A percentile compares a stretch with the other conserved stretches of the same genome.
phyloP scores from a whole-genome alignment of 352 stramenopile genomes.

The Globisporangium heterothallicum region DNA sequence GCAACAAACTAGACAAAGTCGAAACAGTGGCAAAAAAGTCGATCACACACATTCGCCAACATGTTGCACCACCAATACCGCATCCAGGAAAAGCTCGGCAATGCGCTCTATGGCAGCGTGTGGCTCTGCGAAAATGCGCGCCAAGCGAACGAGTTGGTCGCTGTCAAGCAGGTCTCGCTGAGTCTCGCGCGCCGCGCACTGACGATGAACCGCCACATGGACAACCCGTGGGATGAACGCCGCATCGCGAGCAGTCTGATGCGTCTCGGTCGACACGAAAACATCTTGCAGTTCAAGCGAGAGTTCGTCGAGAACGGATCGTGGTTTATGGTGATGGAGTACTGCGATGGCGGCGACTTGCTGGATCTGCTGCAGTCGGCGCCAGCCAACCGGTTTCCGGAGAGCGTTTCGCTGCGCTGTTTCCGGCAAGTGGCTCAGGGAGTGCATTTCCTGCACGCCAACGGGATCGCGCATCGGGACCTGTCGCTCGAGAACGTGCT shows the following conservation, averaged over 20 bases:
- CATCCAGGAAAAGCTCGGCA: slow-evolving; percentile 14
- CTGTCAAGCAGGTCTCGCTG: slow-evolving; percentile 45
- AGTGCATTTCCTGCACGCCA: slow-evolving; percentile 32
- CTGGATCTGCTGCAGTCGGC: slow-evolving; percentile 23
- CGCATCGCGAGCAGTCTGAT: slow-evolving; percentile 19
- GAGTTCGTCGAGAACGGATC: slow-evolving; percentile 38
- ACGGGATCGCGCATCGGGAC: slow-evolving; percentile 48
- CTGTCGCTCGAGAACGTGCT: slow-evolving; percentile 57
- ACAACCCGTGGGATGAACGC: slow-evolving; percentile 43
- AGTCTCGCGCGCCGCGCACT: slow-evolving; percentile 19
- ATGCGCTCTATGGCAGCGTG: slow-evolving; percentile 33
- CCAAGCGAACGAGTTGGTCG: slow-evolving; percentile 22
- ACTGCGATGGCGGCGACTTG: slow-evolving; percentile 43
- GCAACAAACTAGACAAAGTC: no score
- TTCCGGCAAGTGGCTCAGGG: slow-evolving; percentile 27
- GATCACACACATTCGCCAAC: neutral
- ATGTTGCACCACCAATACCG: slow-evolving; percentile 13
- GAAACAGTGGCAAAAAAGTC: neutral
- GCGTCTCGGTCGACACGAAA: slow-evolving; percentile 23
- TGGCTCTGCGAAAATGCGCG: slow-evolving; percentile 28
- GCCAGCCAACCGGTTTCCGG: slow-evolving; percentile 17
- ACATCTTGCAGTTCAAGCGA: slow-evolving; percentile 34
- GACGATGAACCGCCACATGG: slow-evolving; percentile 20
- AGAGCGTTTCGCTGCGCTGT: slow-evolving; percentile 17
- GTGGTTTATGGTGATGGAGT: slow-evolving; percentile 58